phyloP scores from a whole-genome alignment of 306 rosid genomes.

The Trifolium subterraneum region DNA sequence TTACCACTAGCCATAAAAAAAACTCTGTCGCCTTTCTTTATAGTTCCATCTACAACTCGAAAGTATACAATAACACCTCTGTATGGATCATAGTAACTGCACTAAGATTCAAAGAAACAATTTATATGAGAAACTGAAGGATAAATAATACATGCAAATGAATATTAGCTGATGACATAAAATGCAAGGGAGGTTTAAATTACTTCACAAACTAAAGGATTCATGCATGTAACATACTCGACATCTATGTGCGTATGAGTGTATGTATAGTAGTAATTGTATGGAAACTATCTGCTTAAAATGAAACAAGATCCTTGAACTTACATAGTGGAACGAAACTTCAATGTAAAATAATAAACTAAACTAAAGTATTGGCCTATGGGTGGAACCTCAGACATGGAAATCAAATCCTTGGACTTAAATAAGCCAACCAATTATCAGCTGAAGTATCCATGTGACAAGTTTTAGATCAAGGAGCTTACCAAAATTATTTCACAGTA shows the following conservation, averaged over 20 bases:
- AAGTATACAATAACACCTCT: constrained; percentile 94
- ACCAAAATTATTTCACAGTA: constrained; percentile 18
- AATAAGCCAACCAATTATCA: constrained; percentile 20
- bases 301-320: constrained; percentile 30
- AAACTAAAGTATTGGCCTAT: background rate
- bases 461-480: constrained; percentile 25
- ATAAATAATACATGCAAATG: constrained; percentile 30
- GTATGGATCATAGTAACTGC: constrained; percentile 93
- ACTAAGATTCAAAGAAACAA: constrained; percentile 47
- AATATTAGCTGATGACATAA: constrained; percentile 29
- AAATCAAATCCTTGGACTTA: constrained; percentile 34
- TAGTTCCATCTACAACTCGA: constrained; percentile 83
- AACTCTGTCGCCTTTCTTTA: constrained; percentile 92
- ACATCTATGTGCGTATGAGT: background rate
- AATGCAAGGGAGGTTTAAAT: constrained; percentile 10
- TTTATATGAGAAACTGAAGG: constrained; percentile 35
- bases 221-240: background rate
- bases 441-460: constrained; percentile 26
- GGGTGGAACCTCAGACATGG: constrained; percentile 9
- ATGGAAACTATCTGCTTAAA: constrained; percentile 15
- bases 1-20: constrained; percentile 90
- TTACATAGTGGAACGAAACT: constrained; percentile 16
- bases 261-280: background rate
- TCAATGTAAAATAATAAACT: constrained; percentile 20
- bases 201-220: constrained; percentile 17